Conservation (phyloP, 257 asterid genomes). For the Phtheirospermum japonicum region DNA sequence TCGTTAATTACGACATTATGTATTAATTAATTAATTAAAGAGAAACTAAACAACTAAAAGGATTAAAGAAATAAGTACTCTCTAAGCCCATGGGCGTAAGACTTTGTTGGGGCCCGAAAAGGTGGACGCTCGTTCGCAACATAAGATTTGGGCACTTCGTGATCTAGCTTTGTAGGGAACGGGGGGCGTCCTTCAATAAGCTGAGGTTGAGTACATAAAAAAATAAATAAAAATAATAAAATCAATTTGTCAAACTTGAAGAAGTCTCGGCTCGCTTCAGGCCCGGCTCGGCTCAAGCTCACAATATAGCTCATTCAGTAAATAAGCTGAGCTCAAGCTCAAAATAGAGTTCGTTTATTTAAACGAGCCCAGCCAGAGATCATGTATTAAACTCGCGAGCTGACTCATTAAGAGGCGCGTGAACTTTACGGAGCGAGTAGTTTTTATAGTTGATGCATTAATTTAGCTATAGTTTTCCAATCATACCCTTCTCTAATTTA, state of each 20-base stretch:
- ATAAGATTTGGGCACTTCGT: constrained; percentile 59
- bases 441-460: too few species aligned
- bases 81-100: constrained; percentile 76
- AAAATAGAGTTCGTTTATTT: too few species aligned
- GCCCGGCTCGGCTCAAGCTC: too few species aligned
- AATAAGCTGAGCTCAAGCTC: too few species aligned
- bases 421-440: too few species aligned
- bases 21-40: not conserved
- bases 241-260: constrained; percentile 30
- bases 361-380: too few species aligned
- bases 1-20: not conserved
- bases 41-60: not conserved
- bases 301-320: too few species aligned
- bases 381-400: too few species aligned
- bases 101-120: constrained; percentile 62
- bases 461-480: too few species aligned
- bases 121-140: constrained; percentile 79
- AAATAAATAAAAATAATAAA: not conserved
- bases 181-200: constrained; percentile 92
- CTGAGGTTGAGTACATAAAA: constrained; percentile 34
- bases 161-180: constrained; percentile 51
- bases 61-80: constrained; percentile 46
- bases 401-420: too few species aligned
- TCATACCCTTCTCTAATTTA: too few species aligned
- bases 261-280: too few species aligned